phyloP scores from a whole-genome alignment of 1,284 basidiomycete species.

The Melampsora abietis-canadensis region DNA sequence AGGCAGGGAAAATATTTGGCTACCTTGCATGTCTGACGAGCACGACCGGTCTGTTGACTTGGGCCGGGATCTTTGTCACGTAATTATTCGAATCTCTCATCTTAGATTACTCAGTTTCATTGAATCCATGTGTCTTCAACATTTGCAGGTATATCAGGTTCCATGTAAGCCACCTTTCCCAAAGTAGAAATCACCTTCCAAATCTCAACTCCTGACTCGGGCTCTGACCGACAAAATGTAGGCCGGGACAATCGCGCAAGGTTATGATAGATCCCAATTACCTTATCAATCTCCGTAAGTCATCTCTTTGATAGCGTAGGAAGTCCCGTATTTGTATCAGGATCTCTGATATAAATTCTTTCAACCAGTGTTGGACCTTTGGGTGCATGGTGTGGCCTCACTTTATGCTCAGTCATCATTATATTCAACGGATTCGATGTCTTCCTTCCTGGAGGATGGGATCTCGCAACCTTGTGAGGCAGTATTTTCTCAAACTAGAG shows the following conservation, averaged over 20 bases:
- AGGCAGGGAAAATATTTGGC: constrained; percentile 38
- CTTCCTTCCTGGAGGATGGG: constrained; percentile 34
- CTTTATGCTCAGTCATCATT: constrained; percentile 32
- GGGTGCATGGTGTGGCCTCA: constrained; percentile 40
- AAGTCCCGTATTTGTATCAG: not conserved
- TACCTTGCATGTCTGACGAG: constrained; percentile 38
- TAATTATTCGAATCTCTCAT: constrained; percentile 63
- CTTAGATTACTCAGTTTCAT: not conserved
- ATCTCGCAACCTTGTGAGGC: constrained; percentile 30
- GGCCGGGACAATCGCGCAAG: constrained; percentile 69
- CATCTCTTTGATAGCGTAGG: not conserved
- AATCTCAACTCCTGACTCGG: not conserved
- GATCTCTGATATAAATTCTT: not conserved
- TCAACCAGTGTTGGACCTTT: constrained; percentile 19
- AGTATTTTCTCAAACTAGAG: not conserved
- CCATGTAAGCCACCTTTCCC: constrained; percentile 10
- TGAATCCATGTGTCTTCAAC: not conserved
- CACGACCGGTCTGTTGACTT: constrained; percentile 66
- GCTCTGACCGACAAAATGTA: constrained; percentile 53
- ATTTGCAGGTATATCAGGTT: constrained; percentile 41
- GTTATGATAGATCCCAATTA: constrained; percentile 64
- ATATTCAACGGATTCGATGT: constrained; percentile 40
- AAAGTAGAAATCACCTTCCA: not conserved
- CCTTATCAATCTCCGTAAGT: constrained; percentile 61
- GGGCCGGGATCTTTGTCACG: constrained; percentile 76